Evolutionary conservation across 2,329 filamentous ascomycete genomes (phyloP).

Genomic region (Tolypocladium tundrense): DNA sequence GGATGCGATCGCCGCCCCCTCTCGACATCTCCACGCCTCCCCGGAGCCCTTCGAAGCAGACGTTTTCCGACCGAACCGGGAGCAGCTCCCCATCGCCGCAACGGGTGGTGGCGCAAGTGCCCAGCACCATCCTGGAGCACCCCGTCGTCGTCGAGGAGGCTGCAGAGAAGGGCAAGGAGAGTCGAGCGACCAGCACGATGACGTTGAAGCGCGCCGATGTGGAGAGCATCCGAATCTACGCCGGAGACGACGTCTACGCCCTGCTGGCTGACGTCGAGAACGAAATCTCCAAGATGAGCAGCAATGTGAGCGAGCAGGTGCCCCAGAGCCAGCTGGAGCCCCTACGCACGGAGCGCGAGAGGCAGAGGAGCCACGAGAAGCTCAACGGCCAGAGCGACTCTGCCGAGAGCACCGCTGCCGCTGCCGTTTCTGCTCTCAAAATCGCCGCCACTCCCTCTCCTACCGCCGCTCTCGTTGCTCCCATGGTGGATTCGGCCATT

Average conservation of each 20-base stretch:
- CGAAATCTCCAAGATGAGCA: constrained; percentile 26
- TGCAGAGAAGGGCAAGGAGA: constrained; percentile 13
- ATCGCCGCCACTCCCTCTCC: constrained; percentile 6
- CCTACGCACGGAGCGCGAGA: constrained; percentile 29
- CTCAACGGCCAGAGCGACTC: constrained; percentile 25
- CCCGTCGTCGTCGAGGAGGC: constrained; percentile 35
- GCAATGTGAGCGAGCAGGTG: constrained; percentile 7
- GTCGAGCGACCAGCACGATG: constrained; percentile 12
- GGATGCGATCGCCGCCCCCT: constrained; percentile 24
- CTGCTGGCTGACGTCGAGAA: constrained; percentile 56
- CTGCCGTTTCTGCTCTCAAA: not conserved
- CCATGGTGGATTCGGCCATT: not conserved
- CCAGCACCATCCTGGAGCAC: constrained; percentile 45
- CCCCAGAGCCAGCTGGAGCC: constrained; percentile 6
- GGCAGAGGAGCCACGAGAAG: constrained; percentile 40
- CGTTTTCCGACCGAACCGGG: constrained; percentile 18
- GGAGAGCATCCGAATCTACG: constrained; percentile 60
- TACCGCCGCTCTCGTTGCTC: constrained; percentile 21
- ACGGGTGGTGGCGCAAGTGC: constrained; percentile 41
- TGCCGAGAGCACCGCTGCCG: not conserved
- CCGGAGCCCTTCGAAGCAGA: constrained; percentile 5
- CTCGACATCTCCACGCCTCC: constrained; percentile 41
- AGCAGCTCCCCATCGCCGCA: constrained; percentile 38
- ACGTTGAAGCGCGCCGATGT: constrained; percentile 30
- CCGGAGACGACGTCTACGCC: constrained; percentile 55